These are phyloP conservation scores for Bipolaris cookei DNA, from an alignment of 2,329 filamentous ascomycete genomes.

Conservation along the genomic window DNA sequence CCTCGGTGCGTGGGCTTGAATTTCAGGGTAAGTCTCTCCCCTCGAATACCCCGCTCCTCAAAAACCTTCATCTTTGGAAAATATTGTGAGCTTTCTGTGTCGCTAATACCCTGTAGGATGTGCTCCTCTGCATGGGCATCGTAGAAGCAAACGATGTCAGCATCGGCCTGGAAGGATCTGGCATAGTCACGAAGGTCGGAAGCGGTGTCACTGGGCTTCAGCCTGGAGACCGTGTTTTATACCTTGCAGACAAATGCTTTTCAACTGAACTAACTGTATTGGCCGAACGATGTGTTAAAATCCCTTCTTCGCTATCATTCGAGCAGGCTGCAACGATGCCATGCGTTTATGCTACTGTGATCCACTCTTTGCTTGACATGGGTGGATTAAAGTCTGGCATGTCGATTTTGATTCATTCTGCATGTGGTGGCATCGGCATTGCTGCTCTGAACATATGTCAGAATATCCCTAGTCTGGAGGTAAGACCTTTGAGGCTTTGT, in stretches of 20 bases:
- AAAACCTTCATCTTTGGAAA: background rate
- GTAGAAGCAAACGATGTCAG: background rate
- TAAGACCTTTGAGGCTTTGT: background rate
- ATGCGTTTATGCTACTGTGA: constrained; percentile 26
- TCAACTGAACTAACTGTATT: background rate
- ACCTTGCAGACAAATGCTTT: background rate
- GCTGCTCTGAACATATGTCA: background rate
- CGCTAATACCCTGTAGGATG: background rate
- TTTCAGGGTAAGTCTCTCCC: constrained; percentile 34
- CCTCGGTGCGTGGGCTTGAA: constrained; percentile 24
- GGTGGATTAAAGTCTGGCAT: constrained; percentile 26
- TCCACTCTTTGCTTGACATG: constrained; percentile 31
- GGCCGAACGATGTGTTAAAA: background rate
- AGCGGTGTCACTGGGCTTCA: background rate
- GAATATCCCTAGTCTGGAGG: background rate
- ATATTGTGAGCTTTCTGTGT: background rate
- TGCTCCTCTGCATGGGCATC: background rate
- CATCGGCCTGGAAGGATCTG: background rate
- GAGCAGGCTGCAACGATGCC: constrained; percentile 38
- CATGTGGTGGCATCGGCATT: background rate
- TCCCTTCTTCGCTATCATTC: constrained; percentile 36
- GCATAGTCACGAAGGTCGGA: background rate
- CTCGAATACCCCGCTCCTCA: background rate
- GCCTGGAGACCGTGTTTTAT: background rate
- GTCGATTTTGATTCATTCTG: background rate